phyloP scores from a whole-genome alignment of 2,329 filamentous ascomycete genomes.

The Emergomyces orientalis region DNA sequence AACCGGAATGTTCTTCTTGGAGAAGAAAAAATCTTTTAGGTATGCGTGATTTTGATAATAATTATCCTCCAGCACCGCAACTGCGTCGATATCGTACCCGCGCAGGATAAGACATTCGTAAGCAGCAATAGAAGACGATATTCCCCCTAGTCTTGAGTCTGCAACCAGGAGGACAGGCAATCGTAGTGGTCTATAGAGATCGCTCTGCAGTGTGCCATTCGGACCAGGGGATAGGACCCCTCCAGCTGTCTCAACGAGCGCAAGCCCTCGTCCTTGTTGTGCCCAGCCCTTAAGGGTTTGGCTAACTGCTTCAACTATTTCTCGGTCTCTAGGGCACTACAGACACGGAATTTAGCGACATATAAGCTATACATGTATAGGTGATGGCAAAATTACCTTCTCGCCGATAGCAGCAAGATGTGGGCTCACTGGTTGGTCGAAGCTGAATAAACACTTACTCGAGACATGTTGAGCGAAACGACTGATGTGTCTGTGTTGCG shows the following conservation, averaged over 20 bases:
- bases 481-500: slow-evolving; percentile 48
- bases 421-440: slow-evolving; percentile 64
- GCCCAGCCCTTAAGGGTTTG: slow-evolving; percentile 30
- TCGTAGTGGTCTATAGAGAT: slow-evolving; percentile 66
- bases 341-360: background rate
- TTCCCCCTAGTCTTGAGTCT: slow-evolving; percentile 67
- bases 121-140: slow-evolving; percentile 68
- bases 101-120: slow-evolving; percentile 69
- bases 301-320: slow-evolving; percentile 44
- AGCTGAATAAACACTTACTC: slow-evolving; percentile 60
- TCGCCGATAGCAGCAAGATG: slow-evolving; percentile 58
- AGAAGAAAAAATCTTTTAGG: slow-evolving; percentile 56
- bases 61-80: slow-evolving; percentile 59
- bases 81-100: slow-evolving; percentile 64
- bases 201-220: slow-evolving; percentile 65
- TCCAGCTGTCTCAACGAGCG: slow-evolving; percentile 63
- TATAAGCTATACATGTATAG: background rate
- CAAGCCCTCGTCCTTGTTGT: slow-evolving; percentile 12
- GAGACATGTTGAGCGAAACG: slow-evolving; percentile 48
- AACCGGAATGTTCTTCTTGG: slow-evolving; percentile 47
- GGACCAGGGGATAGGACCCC: slow-evolving; percentile 72
- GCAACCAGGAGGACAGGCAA: slow-evolving; percentile 65
- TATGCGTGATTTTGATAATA: slow-evolving; percentile 61
- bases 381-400: slow-evolving; percentile 27
- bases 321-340: slow-evolving; percentile 44